Base-by-base conservation (phyloP, 1,284 basidiomycete species). In the Fomitopsis betulina region DNA sequence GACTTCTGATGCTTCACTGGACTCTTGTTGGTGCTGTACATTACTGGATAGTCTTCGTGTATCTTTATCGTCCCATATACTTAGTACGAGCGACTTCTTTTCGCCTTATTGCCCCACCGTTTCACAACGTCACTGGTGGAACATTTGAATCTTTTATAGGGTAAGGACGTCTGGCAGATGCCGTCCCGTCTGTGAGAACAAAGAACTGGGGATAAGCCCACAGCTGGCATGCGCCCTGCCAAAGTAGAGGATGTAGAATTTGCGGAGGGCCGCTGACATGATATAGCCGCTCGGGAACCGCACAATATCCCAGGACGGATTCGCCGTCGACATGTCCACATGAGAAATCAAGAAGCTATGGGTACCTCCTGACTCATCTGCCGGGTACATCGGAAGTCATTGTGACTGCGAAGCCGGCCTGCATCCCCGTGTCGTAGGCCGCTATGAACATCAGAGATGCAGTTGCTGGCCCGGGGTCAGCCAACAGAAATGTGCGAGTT, bases 1-100 rank as follows among this genome's bases (percentile, higher is more conserved):
- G 87, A 90, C 72, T 84, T 89, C 61, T 88, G 75, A 67, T 57
- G 52, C 35, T 21, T n/a, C 32, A 21, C 39, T 38, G 45, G 13
- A 45, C 42, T 19, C 39, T 39, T 23, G 10, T 43, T 53, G 42
- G 59, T 60, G 51, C 47, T 38, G 21, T 57, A 55, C 32, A 39
- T 52, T 58, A 54, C n/a, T 17, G 15, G 55, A 23, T 47, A 13
- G 45, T 60, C 53, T 58, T 9, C 25, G 37, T 63, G 62, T 63
- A 63, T 59, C 37, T 56, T 25, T 63, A 63, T 30, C 17, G 42
- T 17, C 35, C 35, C 35, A 37, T 15, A 37, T 6, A n/a, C n/a
- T n/a, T 30, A 30, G 27, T 30, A 5, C 5, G 35, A 37, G 9
- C 9, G 3, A 12, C 35, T 37, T 37, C 35, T 37, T 37, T 37